Conservation (phyloP, 768 basidiomycete species). For the Dictyophora rubrovolvata region DNA sequence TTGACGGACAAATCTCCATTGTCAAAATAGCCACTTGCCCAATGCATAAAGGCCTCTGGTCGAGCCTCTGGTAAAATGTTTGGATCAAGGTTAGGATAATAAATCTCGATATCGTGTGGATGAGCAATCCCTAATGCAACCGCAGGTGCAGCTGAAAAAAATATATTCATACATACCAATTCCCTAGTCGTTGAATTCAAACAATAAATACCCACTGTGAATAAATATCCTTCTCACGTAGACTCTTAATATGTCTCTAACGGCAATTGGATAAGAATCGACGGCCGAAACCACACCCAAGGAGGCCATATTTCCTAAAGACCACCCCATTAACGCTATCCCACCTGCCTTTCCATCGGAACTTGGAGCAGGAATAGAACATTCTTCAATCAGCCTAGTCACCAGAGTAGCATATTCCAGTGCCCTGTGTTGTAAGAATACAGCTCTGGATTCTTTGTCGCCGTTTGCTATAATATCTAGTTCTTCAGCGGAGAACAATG, state of each 20-base stretch:
- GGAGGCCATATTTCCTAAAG: slow-evolving; percentile 22
- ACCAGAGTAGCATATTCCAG: slow-evolving; percentile 22
- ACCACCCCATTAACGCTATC: slow-evolving; percentile 31
- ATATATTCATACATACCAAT: neutral
- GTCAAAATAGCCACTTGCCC: slow-evolving; percentile 25
- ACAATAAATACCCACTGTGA: neutral
- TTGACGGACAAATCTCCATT: slow-evolving; percentile 21
- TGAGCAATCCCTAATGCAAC: slow-evolving; percentile 19
- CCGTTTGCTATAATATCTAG: slow-evolving; percentile 22
- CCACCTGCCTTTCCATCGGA: slow-evolving; percentile 24
- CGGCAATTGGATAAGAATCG: neutral
- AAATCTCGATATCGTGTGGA: slow-evolving; percentile 14
- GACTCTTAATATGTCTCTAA: neutral
- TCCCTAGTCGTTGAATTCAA: neutral
- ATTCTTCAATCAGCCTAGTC: slow-evolving; percentile 19
- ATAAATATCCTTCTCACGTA: neutral
- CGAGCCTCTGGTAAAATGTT: slow-evolving; percentile 17
- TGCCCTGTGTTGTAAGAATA: slow-evolving; percentile 21
- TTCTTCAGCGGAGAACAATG: slow-evolving; percentile 24
- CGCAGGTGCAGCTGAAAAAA: slow-evolving; percentile 19
- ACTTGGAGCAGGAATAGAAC: slow-evolving; percentile 19
- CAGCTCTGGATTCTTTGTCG: slow-evolving; percentile 2
- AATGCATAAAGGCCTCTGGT: slow-evolving; percentile 18
- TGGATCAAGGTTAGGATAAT: slow-evolving; percentile 19
- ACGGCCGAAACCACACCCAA: slow-evolving; percentile 12